Evolutionary conservation across 495 filamentous ascomycete species (phyloP).

Genomic region (Annulohypoxylon moriforme): DNA sequence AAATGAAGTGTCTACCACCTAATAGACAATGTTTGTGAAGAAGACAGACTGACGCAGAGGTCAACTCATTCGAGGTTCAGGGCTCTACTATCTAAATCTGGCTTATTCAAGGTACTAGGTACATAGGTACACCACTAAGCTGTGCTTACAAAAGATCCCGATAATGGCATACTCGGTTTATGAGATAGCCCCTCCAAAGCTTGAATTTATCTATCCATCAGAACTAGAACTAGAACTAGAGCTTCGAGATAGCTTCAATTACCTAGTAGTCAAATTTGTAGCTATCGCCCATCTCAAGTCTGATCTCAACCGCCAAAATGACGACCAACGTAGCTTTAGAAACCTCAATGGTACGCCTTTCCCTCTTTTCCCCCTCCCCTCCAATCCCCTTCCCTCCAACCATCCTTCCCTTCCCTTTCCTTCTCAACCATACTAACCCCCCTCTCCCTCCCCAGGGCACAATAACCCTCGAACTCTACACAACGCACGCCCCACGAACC

Average conservation of each 20-base stretch:
- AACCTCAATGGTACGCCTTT: conserved; percentile 80
- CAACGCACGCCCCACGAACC: conserved; percentile 64
- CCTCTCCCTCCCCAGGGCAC: conserved; percentile 65
- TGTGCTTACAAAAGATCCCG: too few relatives aligned
- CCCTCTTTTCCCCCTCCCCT: not conserved
- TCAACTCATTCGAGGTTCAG: not conserved
- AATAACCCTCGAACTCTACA: conserved; percentile 91
- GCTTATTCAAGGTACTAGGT: not conserved
- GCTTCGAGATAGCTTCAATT: conserved; percentile 22
- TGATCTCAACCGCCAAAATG: conserved; percentile 61
- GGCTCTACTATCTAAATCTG: not conserved
- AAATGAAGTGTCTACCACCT: conserved; percentile 17
- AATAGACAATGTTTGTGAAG: conserved; percentile 1
- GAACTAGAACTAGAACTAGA: not conserved
- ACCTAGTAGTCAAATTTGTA: not conserved
- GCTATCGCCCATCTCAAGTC: not conserved
- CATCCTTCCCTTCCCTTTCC: conserved; percentile 2
- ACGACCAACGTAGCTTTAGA: conserved; percentile 80
- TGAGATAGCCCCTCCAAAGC: not conserved
- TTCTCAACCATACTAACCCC: conserved; percentile 27
- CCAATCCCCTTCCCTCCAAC: conserved; percentile 15
- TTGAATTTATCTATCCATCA: not conserved
- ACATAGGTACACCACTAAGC: too few relatives aligned
- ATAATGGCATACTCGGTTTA: not conserved
- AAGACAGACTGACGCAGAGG: not conserved